Evolutionary conservation across 108 stramenopile species (phyloP).

Genomic region (Thalassiosira profunda): DNA sequence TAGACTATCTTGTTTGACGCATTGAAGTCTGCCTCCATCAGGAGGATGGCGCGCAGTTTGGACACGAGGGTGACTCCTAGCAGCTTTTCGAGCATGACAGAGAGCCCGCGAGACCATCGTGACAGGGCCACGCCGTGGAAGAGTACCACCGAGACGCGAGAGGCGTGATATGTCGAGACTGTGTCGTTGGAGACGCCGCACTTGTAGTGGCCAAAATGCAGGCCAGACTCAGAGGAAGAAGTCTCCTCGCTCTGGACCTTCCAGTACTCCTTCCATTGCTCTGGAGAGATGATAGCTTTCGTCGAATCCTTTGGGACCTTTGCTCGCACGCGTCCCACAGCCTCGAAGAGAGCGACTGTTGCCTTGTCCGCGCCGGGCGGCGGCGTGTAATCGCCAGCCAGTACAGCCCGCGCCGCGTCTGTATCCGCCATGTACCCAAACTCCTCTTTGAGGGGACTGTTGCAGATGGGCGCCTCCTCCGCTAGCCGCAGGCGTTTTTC

Average conservation of each 20-base stretch:
- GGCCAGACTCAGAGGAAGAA: slow-evolving; percentile 4
- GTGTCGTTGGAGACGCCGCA: not conserved
- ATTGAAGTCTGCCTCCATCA: slow-evolving; percentile 25
- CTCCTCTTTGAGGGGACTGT: not conserved
- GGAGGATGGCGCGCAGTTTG: slow-evolving; percentile 7
- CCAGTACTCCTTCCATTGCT: not conserved
- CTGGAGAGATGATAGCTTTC: not conserved
- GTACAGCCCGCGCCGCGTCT: not conserved
- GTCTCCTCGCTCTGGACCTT: not conserved
- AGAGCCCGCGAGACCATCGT: not conserved
- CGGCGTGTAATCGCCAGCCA: not conserved
- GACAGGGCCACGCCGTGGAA: not conserved
- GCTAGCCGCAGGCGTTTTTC: not conserved
- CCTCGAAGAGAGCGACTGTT: not conserved
- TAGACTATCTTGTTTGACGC: slow-evolving; percentile 12
- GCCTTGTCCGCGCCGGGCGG: not conserved
- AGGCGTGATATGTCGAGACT: not conserved
- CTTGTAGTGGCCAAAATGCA: slow-evolving; percentile 3
- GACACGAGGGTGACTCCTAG: not conserved
- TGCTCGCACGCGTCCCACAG: not conserved
- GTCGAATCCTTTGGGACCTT: not conserved
- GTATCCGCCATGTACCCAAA: slow-evolving; percentile 1
- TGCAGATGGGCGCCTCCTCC: slow-evolving; percentile 13
- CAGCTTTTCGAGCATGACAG: slow-evolving; percentile 8
- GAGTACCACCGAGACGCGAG: not conserved